phyloP scores from a whole-genome alignment of 73 alveolate species.

The Paramecium sonneborni region DNA sequence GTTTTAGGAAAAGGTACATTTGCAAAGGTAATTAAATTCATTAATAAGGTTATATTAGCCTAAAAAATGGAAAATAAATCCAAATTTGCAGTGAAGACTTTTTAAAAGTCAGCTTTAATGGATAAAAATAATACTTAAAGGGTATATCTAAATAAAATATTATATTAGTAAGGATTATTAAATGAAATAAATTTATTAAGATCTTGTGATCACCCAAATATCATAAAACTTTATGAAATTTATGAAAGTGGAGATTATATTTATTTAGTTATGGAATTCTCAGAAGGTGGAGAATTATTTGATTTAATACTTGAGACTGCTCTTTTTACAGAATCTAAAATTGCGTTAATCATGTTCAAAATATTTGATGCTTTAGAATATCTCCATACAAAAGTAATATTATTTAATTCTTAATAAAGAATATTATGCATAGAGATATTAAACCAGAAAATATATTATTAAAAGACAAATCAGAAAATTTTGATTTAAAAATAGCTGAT shows the following conservation, averaged over 20 bases:
- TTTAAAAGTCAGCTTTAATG: slow-evolving; percentile 4
- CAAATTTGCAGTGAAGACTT: slow-evolving; percentile 46
- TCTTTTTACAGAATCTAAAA: neutral
- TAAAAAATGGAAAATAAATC: neutral
- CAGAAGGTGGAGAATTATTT: slow-evolving; percentile 64
- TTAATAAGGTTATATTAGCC: slow-evolving; percentile 18
- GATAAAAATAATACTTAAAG: neutral
- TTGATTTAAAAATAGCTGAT: slow-evolving; percentile 82
- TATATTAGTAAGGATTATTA: neutral
- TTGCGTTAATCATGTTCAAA: slow-evolving; percentile 8
- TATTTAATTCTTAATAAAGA: slow-evolving; percentile 69
- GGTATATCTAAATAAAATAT: neutral
- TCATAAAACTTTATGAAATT: slow-evolving; percentile 55
- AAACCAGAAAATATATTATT: slow-evolving; percentile 84
- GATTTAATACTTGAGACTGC: slow-evolving; percentile 36
- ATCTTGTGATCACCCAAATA: slow-evolving; percentile 61
- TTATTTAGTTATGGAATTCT: slow-evolving; percentile 57
- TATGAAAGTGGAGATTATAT: slow-evolving; percentile 55
- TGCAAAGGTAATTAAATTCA: slow-evolving; percentile 21
- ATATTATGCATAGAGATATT: slow-evolving; percentile 86
- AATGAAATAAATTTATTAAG: slow-evolving; percentile 50
- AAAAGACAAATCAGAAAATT: slow-evolving; percentile 74
- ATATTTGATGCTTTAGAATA: slow-evolving; percentile 47
- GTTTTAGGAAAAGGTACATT: slow-evolving; percentile 47
- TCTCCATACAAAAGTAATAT: slow-evolving; percentile 39